Evolutionary conservation across 495 filamentous ascomycete species (phyloP), one percentile per base, ranked within the genome.

Genomic region (Podospora sp.): DNA sequence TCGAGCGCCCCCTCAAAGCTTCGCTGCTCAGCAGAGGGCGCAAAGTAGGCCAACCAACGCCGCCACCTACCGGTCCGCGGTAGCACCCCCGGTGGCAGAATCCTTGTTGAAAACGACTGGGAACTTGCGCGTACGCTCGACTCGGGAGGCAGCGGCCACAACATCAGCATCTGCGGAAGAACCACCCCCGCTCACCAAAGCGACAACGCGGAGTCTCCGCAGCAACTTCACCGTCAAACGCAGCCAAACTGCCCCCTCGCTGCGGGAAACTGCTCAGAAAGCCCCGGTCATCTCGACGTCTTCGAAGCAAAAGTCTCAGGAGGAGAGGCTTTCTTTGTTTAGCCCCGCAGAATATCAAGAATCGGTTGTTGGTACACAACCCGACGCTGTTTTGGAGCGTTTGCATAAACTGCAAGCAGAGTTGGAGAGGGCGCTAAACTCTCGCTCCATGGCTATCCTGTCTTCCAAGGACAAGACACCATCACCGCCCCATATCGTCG

Each of bases 1-100:
- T n/a, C 77, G 81, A 21, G 78, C 80, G 4, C 78, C 82, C 0
- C 78, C 83, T 4, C 85, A 86, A 65, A 87, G 85, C 65, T 87
- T 85, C 71, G 86, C 86, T 12, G 86, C 86, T 6, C 85, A 88
- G 63, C 85, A 88, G 68, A 76, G 86, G 57, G 82, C 83, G 25
- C 76, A 83, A 50, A 69, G 68, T 49, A 80, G 79, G 40, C 77
- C 80, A 2, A 49, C 75, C 14, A 76, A 71, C 16, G 59, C 73
- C 62, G 65, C 27, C 33, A 26, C 26, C 57, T 22, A 68, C 60
- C 40, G 53, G 33, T 59, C 73, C 11, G 69, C 73, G 0, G 69
- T 33, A 8, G 29, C 29, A 33, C 29, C 75, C 24, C 68, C 68
- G 0, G 67, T 69, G 11, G 27, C 68, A 1, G 75, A 76, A 6